Evolutionary conservation across 2,329 filamentous ascomycete species (phyloP), one percentile per base, ranked within the genome.

Genomic region (Colletotrichum endophyticum): DNA sequence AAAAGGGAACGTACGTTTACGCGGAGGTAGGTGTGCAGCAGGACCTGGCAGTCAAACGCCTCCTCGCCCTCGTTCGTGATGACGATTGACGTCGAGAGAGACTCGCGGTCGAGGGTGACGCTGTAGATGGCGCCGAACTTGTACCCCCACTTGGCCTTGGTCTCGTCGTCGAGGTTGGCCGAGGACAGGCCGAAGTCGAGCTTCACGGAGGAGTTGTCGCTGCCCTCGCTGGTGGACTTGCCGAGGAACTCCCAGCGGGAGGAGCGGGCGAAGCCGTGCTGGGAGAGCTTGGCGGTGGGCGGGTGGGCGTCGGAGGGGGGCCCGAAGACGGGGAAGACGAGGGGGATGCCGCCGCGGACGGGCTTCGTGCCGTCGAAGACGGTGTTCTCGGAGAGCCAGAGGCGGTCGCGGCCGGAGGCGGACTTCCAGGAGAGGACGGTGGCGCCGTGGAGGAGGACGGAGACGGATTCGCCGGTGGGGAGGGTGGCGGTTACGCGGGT

Each of bases 281-380:
- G 96, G 5, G 96, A 94, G 30, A 99, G 94, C 79, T 91, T 88
- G 68, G 92, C 92, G 32, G 95, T 97, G n/a, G 94, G 90, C 79
- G 94, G 92, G 84, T 96, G 93, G 28, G 70, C 71, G 79, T 93
- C 89, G 69, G 95, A 93, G 15, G 94, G 92, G 56, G 94, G 94
- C 34, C 97, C 97, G 83, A 99, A 99, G 83, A 96, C 96, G 11
- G 96, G 96, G 83, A 98, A 99, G 44, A 98, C 96, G 68, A 99
- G 87, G 6, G 96, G 96, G 80, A 99, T 95, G 16, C 96, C 96
- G 73, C 97, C 97, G 78, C 97, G 91, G 69, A 99, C 96, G 28
- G 96, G 91, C 88, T 98, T 98, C 80, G 90, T 93, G 69, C 97
- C 96, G 83, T 99, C 96, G 73, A 98, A 88, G 81, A 92, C 92